These are phyloP conservation scores for Talaromyces funiculosus DNA, from an alignment of 2,329 filamentous ascomycete species.

Conservation along the genomic window DNA sequence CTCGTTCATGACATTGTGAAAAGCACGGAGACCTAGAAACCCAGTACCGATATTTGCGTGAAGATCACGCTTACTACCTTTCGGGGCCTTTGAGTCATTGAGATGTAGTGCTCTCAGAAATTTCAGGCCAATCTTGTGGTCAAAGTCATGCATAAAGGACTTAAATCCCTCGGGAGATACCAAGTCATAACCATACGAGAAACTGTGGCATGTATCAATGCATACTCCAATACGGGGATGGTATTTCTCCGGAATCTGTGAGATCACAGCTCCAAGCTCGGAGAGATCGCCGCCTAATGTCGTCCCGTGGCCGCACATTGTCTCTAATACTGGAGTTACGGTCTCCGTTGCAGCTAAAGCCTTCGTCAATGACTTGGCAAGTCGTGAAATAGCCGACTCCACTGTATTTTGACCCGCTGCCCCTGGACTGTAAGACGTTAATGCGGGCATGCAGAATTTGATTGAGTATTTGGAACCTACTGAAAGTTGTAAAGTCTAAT, in stretches of 20 bases:
- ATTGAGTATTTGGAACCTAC: slow-evolving; percentile 25
- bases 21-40: slow-evolving; percentile 82
- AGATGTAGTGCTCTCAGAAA: slow-evolving; percentile 85
- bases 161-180: slow-evolving; percentile 68
- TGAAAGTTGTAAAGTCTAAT: slow-evolving; percentile 98
- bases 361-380: slow-evolving; percentile 75
- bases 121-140: slow-evolving; percentile 66
- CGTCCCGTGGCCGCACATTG: slow-evolving; percentile 88
- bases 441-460: not conserved
- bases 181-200: slow-evolving; percentile 89
- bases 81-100: slow-evolving; percentile 92
- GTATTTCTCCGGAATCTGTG: slow-evolving; percentile 61
- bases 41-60: slow-evolving; percentile 97
- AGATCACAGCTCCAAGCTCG: slow-evolving; percentile 80
- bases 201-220: slow-evolving; percentile 93
- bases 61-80: slow-evolving; percentile 74
- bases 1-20: slow-evolving; percentile 87
- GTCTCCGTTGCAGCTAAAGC: slow-evolving; percentile 69
- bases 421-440: slow-evolving; percentile 54
- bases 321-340: slow-evolving; percentile 84
- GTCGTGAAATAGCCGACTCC: slow-evolving; percentile 65
- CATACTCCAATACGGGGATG: slow-evolving; percentile 86
- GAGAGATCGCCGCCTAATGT: slow-evolving; percentile 80
- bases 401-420: slow-evolving; percentile 65
- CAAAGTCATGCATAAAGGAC: slow-evolving; percentile 68